These are phyloP conservation scores for Schizothecium vesticola DNA, from an alignment of 495 filamentous ascomycete genomes.

Conservation along the genomic window DNA sequence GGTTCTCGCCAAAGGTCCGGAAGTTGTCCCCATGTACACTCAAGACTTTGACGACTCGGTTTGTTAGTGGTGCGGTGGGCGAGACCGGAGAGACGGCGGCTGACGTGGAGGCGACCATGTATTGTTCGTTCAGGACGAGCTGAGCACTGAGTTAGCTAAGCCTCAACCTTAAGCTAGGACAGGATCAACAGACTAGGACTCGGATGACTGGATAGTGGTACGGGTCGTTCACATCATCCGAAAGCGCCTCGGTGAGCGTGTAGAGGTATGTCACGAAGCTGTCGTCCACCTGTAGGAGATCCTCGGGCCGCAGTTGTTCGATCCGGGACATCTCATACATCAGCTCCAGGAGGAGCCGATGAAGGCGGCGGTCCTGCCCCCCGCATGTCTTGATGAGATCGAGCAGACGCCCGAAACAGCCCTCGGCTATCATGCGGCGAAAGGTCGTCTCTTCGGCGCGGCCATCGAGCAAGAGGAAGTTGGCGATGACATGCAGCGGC, in stretches of 20 bases:
- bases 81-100: conserved; percentile 49
- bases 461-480: conserved; percentile 88
- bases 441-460: conserved; percentile 71
- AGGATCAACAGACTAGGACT: conserved; percentile 61
- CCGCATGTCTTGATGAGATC: conserved; percentile 68
- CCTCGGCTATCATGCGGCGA: conserved; percentile 79
- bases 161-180: not conserved
- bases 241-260: conserved; percentile 79
- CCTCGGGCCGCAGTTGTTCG: conserved; percentile 70
- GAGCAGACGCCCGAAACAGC: conserved; percentile 74
- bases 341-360: conserved; percentile 77
- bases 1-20: conserved; percentile 95
- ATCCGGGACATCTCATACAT: conserved; percentile 97
- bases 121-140: conserved; percentile 97
- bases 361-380: conserved; percentile 62
- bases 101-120: conserved; percentile 73
- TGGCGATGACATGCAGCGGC: conserved; percentile 74
- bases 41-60: conserved; percentile 86
- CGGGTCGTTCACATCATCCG: conserved; percentile 85
- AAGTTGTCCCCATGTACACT: conserved; percentile 71
- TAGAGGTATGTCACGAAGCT: conserved; percentile 80
- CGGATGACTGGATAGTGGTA: conserved; percentile 95
- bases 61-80: conserved; percentile 59
- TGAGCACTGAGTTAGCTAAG: conserved; percentile 30
- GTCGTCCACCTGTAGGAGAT: conserved; percentile 78